These are phyloP conservation scores for Monilinia laxa DNA, from an alignment of 2,329 filamentous ascomycete genomes.

Conservation along the genomic window DNA sequence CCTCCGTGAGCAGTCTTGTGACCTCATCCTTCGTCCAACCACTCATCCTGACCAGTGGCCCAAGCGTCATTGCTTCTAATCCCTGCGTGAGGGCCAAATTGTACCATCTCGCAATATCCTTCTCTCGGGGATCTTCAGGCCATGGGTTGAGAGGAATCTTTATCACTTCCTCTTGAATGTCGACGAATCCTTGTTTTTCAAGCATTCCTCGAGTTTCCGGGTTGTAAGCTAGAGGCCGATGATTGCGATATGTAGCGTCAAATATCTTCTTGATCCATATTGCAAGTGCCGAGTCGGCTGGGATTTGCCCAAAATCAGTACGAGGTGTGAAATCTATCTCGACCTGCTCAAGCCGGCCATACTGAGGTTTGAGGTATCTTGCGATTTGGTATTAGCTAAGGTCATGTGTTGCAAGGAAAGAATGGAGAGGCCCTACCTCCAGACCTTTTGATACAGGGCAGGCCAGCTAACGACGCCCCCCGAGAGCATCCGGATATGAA, in stretches of 20 bases:
- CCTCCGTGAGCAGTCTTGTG: conserved; percentile 58
- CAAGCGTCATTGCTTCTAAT: conserved; percentile 70
- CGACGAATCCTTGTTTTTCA: conserved; percentile 71
- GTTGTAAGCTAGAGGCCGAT: conserved; percentile 66
- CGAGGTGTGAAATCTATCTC: conserved; percentile 82
- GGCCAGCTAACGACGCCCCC: conserved; percentile 79
- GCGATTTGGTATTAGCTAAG: conserved; percentile 29
- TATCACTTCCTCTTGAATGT: conserved; percentile 70
- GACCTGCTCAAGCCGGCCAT: conserved; percentile 80
- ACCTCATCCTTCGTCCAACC: conserved; percentile 63
- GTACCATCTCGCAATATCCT: conserved; percentile 77
- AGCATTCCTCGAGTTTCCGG: conserved; percentile 60
- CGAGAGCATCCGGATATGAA: conserved; percentile 76
- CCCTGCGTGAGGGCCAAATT: conserved; percentile 74
- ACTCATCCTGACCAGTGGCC: conserved; percentile 66
- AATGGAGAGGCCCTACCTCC: conserved; percentile 51
- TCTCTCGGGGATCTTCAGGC: conserved; percentile 62
- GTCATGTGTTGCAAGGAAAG: neutral
- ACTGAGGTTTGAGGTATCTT: conserved; percentile 68
- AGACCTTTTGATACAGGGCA: conserved; percentile 68
- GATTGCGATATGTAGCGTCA: conserved; percentile 63
- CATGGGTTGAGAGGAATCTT: conserved; percentile 73
- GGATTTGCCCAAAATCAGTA: conserved; percentile 65
- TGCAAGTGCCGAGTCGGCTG: conserved; percentile 55
- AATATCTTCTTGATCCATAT: conserved; percentile 70